phyloP scores from a whole-genome alignment of 306 rosid genomes.

The Vigna hirtella region DNA sequence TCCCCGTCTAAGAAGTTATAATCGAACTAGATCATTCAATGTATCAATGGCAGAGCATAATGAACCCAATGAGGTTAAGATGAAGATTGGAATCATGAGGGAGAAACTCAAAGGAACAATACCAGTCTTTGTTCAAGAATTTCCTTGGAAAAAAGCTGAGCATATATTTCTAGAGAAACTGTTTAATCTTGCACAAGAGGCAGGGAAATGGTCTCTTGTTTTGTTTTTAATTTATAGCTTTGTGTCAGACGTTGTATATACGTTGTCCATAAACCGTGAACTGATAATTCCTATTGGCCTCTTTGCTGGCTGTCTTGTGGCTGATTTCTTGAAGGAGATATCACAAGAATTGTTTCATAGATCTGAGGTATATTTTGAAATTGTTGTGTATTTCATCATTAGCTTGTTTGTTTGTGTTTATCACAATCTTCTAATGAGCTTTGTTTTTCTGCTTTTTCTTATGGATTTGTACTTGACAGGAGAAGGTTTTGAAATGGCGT shows the following conservation, averaged over 20 bases:
- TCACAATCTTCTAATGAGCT: slow-evolving; percentile 4
- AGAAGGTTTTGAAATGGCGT: slow-evolving; percentile 45
- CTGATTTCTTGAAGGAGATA: slow-evolving; percentile 56
- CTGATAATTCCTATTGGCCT: slow-evolving; percentile 54
- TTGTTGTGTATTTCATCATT: background rate
- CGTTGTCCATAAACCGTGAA: slow-evolving; percentile 47
- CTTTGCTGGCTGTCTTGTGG: slow-evolving; percentile 50
- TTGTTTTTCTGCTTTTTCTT: slow-evolving; percentile 1
- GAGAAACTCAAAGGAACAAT: slow-evolving; percentile 48
- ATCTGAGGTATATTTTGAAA: slow-evolving; percentile 46
- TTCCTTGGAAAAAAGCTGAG: slow-evolving; percentile 58
- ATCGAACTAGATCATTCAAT: slow-evolving; percentile 39
- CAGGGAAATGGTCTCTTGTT: slow-evolving; percentile 54
- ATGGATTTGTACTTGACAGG: slow-evolving; percentile 44
- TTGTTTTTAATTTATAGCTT: slow-evolving; percentile 47
- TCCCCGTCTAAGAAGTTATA: slow-evolving; percentile 33
- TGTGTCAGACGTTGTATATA: slow-evolving; percentile 49
- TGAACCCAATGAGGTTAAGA: slow-evolving; percentile 46
- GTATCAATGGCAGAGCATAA: slow-evolving; percentile 49
- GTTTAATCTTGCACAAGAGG: slow-evolving; percentile 43
- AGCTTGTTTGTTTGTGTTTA: background rate
- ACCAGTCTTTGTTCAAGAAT: slow-evolving; percentile 51
- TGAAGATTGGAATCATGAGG: slow-evolving; percentile 41
- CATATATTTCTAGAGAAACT: slow-evolving; percentile 45
- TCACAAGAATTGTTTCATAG: slow-evolving; percentile 48